Evolutionary conservation across 176 grass and related monocot genomes (phyloP), one percentile per base, ranked within the genome.

Genomic region (Elymus sibiricus): DNA sequence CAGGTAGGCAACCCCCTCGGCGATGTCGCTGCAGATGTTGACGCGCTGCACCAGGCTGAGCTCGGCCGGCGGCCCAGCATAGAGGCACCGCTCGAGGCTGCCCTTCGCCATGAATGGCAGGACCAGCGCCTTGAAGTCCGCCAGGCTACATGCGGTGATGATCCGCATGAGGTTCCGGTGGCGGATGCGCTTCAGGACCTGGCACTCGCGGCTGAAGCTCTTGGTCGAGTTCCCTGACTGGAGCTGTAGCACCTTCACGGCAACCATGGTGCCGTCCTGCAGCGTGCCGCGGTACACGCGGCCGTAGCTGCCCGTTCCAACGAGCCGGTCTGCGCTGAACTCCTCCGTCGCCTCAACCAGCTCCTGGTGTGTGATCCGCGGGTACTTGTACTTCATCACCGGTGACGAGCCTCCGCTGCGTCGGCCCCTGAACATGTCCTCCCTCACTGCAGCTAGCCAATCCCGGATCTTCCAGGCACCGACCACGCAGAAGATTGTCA

Each of bases 161-260:
- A 98, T 98, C 61, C 92, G 86, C 93, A 98, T 98, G 67, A 98
- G 92, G 82, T 98, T 98, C 39, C 96, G 80, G 55, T 98, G 96
- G 38, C 96, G 81, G 37, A 98, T 98, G 77, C 92, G 80, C 92
- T 98, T 98, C 84, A 98, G 83, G 10, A 98, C 96, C 79, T 98
- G 89, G 69, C 96, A 95, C 80, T 98, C 93, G 66, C 90, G 87
- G 75, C 81, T 94, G 80, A 98, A 98, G 76, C 93, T 98, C 90
- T 88, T 98, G 11, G 93, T 94, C 1, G 96, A 95, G 73, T 98
- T 98, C 32, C 93, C 84, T 6, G 93, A 47, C 88, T 92, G 96
- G 11, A 98, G 86, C 82, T 94, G 92, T 73, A 98, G 85, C 77
- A 98, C 96, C 84, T 98, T 98, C 60, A 98, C 90, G 61, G 96